Evolutionary conservation across 1,284 basidiomycete genomes (phyloP).

Genomic region (Puccinia novopanici): DNA sequence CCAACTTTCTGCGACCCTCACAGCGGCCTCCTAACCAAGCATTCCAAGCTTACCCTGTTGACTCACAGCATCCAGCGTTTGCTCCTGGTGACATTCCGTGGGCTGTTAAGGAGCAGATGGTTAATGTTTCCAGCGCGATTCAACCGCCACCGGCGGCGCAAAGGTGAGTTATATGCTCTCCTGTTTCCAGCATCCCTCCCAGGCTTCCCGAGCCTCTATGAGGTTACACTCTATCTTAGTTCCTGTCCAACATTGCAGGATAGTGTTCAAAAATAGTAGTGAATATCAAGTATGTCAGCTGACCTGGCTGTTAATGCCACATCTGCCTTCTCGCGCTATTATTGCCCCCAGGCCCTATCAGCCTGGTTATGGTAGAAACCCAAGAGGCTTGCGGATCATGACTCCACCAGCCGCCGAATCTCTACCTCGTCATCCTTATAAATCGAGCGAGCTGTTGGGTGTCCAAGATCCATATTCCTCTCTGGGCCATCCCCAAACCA

Average conservation of each 20-base stretch:
- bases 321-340: background rate
- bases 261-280: background rate
- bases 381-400: background rate
- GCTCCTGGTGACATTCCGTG: conserved; percentile 13
- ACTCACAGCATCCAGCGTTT: conserved; percentile 1
- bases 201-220: background rate
- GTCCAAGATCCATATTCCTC: conserved; percentile 7
- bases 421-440: background rate
- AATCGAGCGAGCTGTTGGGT: conserved; percentile 1
- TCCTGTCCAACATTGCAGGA: background rate
- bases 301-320: conserved; percentile 13
- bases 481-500: background rate
- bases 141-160: conserved; percentile 15
- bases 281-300: conserved; percentile 10
- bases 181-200: conserved; percentile 13
- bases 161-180: conserved; percentile 12
- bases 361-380: conserved; percentile 10
- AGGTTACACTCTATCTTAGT: background rate
- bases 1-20: background rate
- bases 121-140: background rate
- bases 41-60: conserved; percentile 1
- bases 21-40: background rate
- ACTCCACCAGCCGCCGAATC: background rate
- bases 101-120: conserved; percentile 12
- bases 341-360: background rate